A percentile compares a stretch with the other conserved stretches of the same genome.
phyloP scores from a whole-genome alignment of 495 filamentous ascomycete species.

The Endocarpon pusillum region DNA sequence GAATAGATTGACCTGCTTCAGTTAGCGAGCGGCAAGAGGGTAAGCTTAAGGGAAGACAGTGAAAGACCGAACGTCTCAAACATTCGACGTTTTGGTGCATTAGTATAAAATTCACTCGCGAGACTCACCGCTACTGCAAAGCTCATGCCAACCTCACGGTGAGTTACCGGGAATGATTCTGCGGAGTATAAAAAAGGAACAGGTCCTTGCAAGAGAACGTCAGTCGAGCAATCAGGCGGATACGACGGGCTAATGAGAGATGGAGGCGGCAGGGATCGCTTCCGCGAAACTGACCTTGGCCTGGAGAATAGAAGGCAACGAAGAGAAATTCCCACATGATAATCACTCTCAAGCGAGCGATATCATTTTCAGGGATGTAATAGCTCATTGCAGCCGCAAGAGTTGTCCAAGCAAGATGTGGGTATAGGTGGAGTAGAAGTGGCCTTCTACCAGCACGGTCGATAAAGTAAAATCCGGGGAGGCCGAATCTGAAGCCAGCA shows the following conservation, averaged over 20 bases:
- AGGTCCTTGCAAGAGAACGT: too few relatives aligned
- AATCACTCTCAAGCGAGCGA: conserved; percentile 33
- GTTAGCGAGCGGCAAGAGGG: too few relatives aligned
- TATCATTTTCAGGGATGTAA: conserved; percentile 27
- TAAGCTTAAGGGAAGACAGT: too few relatives aligned
- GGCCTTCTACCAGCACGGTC: conserved; percentile 52
- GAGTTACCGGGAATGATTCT: neutral
- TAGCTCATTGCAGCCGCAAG: conserved; percentile 45
- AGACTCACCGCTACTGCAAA: too few relatives aligned
- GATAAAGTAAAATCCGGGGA: conserved; percentile 53
- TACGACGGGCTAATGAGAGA: too few relatives aligned
- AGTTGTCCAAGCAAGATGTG: conserved; percentile 52
- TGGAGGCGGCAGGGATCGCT: too few relatives aligned
- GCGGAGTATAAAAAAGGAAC: neutral
- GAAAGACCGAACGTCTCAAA: too few relatives aligned
- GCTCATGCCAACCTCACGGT: conserved; percentile 1
- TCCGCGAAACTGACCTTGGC: too few relatives aligned
- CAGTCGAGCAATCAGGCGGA: too few relatives aligned
- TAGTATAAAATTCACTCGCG: too few relatives aligned
- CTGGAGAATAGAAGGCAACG: conserved; percentile 45
- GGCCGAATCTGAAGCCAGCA: conserved; percentile 55
- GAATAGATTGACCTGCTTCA: too few relatives aligned
- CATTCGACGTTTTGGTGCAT: too few relatives aligned
- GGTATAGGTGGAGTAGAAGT: conserved; percentile 54
- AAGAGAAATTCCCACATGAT: conserved; percentile 49